A percentile compares a stretch with the other conserved stretches of the same genome.
phyloP scores from a whole-genome alignment of 768 basidiomycete genomes.

The Xerocomus spinulosus region DNA sequence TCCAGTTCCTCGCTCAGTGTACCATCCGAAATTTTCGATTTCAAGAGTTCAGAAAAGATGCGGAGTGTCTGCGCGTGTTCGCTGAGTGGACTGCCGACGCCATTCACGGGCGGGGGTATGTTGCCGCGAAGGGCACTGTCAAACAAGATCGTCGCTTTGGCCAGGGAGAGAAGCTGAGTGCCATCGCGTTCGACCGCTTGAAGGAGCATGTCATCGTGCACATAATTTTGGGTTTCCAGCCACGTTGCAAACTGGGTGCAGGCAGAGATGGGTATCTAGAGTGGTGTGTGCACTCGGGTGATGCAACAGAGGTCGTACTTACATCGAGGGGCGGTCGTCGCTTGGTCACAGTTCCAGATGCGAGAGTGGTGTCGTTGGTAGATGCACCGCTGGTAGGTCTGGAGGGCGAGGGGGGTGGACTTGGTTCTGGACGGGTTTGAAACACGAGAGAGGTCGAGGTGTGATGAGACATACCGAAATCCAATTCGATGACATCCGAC shows the following conservation, averaged over 20 bases:
- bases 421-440: too few relatives aligned
- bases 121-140: conserved; percentile 14
- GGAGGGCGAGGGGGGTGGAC: too few relatives aligned
- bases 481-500: too few relatives aligned
- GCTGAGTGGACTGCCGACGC: background rate
- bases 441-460: background rate
- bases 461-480: too few relatives aligned
- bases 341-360: background rate
- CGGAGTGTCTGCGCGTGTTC: conserved; percentile 14
- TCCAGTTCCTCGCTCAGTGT: conserved; percentile 14
- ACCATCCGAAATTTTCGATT: conserved; percentile 6
- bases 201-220: background rate
- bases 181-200: conserved; percentile 25
- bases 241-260: conserved; percentile 17
- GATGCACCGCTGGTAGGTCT: background rate
- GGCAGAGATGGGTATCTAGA: conserved; percentile 7
- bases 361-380: background rate
- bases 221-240: conserved; percentile 11
- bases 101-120: background rate
- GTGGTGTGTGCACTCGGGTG: background rate
- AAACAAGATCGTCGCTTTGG: conserved; percentile 15
- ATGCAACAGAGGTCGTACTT: background rate
- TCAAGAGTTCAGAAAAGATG: conserved; percentile 13
- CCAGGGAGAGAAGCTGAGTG: conserved; percentile 12
- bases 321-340: conserved; percentile 9